Conservation (phyloP, 2,329 filamentous ascomycete genomes). For the Aspergillus ruber region DNA sequence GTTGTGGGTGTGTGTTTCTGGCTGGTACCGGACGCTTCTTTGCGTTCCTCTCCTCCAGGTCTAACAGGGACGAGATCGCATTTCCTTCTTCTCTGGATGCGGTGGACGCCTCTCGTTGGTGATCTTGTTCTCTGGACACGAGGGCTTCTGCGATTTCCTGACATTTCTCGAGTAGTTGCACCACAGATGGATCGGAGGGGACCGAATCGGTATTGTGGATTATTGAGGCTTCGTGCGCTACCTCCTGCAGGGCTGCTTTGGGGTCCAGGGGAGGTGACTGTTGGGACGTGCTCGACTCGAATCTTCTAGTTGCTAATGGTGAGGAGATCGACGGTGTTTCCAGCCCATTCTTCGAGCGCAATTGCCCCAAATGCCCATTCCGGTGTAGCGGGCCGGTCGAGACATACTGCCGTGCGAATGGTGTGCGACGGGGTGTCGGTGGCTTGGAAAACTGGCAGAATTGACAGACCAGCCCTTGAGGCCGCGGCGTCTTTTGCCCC, state of each 20-base stretch:
- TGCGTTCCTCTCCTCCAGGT: constrained; percentile 34
- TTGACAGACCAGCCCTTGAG: constrained; percentile 29
- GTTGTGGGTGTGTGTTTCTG: constrained; percentile 27
- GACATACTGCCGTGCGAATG: constrained; percentile 15
- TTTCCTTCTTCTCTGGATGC: constrained; percentile 22
- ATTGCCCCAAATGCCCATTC: constrained; percentile 10
- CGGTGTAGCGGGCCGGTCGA: constrained; percentile 8
- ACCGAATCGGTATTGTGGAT: constrained; percentile 25
- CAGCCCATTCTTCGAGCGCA: constrained; percentile 10
- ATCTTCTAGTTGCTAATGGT: constrained; percentile 7
- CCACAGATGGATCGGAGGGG: constrained; percentile 29
- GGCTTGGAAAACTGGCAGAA: constrained; percentile 31
- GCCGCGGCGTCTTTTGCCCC: constrained; percentile 17
- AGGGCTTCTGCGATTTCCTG: constrained; percentile 26
- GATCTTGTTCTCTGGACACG: constrained; percentile 20
- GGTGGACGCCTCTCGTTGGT: constrained; percentile 4
- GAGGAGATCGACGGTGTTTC: constrained; percentile 4
- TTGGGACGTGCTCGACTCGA: constrained; percentile 13
- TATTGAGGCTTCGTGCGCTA: constrained; percentile 20
- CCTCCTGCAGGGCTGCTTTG: constrained; percentile 23
- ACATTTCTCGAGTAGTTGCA: constrained; percentile 29
- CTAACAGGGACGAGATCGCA: constrained; percentile 36
- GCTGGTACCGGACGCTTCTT: constrained; percentile 18
- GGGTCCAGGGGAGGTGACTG: constrained; percentile 5
- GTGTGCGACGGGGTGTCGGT: constrained; percentile 12